These are phyloP conservation scores for Alternaria sp. DNA, from an alignment of 2,329 filamentous ascomycete species.

Conservation along the genomic window DNA sequence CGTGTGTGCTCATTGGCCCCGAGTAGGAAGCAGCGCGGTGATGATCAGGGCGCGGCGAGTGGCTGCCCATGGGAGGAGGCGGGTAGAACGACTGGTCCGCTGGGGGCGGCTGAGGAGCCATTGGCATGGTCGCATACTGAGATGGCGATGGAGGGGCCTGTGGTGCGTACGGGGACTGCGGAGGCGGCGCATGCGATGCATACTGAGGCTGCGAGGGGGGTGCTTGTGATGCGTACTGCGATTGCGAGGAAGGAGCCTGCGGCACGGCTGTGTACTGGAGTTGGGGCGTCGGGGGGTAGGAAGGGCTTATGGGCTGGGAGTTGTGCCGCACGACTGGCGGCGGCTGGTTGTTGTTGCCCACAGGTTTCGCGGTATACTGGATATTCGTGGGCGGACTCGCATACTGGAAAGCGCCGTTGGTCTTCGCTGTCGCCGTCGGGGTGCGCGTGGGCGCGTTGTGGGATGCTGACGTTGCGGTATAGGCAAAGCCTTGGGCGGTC, in stretches of 20 bases:
- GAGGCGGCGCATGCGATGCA: conserved; percentile 24
- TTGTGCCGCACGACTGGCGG: conserved; percentile 37
- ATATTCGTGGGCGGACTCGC: conserved; percentile 49
- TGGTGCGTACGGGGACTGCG: conserved; percentile 9
- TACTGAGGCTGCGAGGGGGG: conserved; percentile 18
- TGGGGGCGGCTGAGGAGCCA: conserved; percentile 24
- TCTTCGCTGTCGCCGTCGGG: conserved; percentile 17
- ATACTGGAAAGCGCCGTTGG: conserved; percentile 45
- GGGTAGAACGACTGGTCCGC: conserved; percentile 32
- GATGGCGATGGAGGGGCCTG: conserved; percentile 12
- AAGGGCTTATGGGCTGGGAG: conserved; percentile 27
- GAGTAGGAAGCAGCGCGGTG: conserved; percentile 31
- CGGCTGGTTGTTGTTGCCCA: conserved; percentile 29
- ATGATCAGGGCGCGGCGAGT: conserved; percentile 35
- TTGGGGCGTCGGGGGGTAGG: conserved; percentile 19
- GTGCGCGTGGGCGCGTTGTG: conserved; percentile 29
- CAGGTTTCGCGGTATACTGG: conserved; percentile 52
- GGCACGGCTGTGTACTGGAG: conserved; percentile 5
- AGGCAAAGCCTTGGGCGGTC: conserved; percentile 33
- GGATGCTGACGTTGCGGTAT: conserved; percentile 33
- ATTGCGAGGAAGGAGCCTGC: conserved; percentile 12
- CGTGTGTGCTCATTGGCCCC: conserved; percentile 26
- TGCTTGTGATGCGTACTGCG: conserved; percentile 32
- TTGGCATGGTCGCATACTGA: conserved; percentile 35
- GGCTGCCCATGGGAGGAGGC: conserved; percentile 39